Evolutionary conservation across 1,139 yeast species (phyloP), one percentile per base, ranked within the genome.

Genomic region (Spathaspora sp.): DNA sequence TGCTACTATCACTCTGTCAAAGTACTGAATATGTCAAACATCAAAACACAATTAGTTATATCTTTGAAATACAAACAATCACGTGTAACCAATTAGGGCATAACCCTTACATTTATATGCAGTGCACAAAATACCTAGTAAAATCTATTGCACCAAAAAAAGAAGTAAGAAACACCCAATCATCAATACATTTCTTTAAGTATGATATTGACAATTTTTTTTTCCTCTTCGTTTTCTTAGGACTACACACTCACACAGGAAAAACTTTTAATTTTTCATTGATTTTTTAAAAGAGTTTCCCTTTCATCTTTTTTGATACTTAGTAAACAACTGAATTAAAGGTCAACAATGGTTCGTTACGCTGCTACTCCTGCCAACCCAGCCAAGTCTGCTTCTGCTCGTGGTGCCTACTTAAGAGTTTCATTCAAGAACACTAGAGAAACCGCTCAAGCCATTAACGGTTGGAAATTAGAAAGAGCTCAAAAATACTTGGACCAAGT

Each of bases 371-470:
- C 99, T 74, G 89, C 95, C 71, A 91, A 93, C 91, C 97, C 99
- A 81, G 95, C 97, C 75, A 90, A 90, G 84, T 89, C 97, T 69
- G 98, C 98, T 71, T 86, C 96, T 73, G 96, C 98, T 73, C 95
- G 97, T 79, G 98, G 98, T 74, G 89, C 98, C 57, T 90, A 90
- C 91, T 86, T 93, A 79, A 93, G 99, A 82, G 97, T 90, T 67
- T 95, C 99, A 64, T 93, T 80, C 96, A 93, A 93, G 91, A 93
- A 93, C 95, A 93, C 99, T 81, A 90, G 96, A 78, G 99, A 93
- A 80, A 87, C 98, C 65, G 97, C 95, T 64, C 96, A 88, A 80
- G 97, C 99, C 75, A 84, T 93, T 78, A 84, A 81, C 76, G 99
- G 99, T 65, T 90, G 97, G 98, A 88, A 89, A 77, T 82, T 93